Evolutionary conservation across 1,284 basidiomycete species (phyloP), one percentile per base, ranked within the genome.

Genomic region (Kalmanozyma brasiliensis): DNA sequence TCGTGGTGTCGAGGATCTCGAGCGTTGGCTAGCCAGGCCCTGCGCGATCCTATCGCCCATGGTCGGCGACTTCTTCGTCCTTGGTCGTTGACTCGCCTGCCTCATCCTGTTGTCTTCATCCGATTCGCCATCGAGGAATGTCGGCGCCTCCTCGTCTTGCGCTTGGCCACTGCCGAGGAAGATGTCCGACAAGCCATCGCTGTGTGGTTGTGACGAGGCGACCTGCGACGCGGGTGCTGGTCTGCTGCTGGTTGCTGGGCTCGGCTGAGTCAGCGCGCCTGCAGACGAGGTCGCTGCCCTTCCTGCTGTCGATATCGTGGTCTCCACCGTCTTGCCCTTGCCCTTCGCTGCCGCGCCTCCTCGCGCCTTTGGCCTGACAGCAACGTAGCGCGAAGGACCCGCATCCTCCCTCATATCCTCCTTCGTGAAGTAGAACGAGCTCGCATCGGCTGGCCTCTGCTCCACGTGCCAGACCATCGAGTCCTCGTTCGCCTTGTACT

Each of bases 381-480:
- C 61, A n/a, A 58, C 41, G 1, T 58, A 6, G n/a, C 37, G 26
- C 29, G n/a, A 10, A 8, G 3, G n/a, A 2, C 37, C 41, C n/a
- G 10, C 20, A 14, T 37, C 33, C 9, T 49, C 55, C 23, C 33
- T 20, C 20, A 64, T 4, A 35, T 64, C 55, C 36, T 52, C 41
- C 10, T 58, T 32, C 4, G 45, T 13, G 23, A 44, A 53, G 19
- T 57, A 36, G 29, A 67, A 67, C 8, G 64, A 53, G 43, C 61
- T 45, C 10, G 52, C 41, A 24, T 46, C 51, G 1, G 11, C 36
- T 2, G 43, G 45, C 16, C 13, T 10, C 5, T 38, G 34, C 2
- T 64, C 61, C 3, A 52, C 26, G 17, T 43, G 36, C 45, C 49
- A 49, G 4, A 64, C 33, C 13, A 36, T 14, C 3, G 53, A 43